These are phyloP conservation scores for Salvia miltiorrhiza DNA, from an alignment of 257 asterid species.

Conservation along the genomic window DNA sequence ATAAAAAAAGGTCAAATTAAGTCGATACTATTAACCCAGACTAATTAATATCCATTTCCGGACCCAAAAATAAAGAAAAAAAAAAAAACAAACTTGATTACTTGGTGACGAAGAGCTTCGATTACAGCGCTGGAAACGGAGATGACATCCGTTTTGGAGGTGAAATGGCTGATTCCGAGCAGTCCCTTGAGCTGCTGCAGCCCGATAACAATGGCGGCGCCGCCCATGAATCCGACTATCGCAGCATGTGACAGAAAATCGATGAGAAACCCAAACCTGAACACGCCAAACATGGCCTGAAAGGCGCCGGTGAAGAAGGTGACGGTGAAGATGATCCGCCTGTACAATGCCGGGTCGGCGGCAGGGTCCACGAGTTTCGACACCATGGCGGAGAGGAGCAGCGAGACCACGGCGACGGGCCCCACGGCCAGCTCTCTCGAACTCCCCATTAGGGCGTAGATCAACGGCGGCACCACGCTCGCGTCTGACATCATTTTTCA, in stretches of 20 bases:
- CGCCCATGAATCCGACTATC: slow-evolving; percentile 84
- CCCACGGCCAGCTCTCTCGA: slow-evolving; percentile 64
- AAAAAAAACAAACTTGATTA: not conserved
- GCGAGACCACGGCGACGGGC: slow-evolving; percentile 56
- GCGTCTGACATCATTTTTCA: slow-evolving; percentile 27
- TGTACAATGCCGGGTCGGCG: slow-evolving; percentile 34
- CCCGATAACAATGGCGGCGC: slow-evolving; percentile 83
- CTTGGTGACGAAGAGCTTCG: slow-evolving; percentile 49
- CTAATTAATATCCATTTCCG: not conserved
- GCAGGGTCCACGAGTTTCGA: slow-evolving; percentile 41
- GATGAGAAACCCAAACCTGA: slow-evolving; percentile 77
- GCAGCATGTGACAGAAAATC: slow-evolving; percentile 91
- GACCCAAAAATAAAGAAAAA: too few relatives aligned
- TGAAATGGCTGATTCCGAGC: slow-evolving; percentile 58
- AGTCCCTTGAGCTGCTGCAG: slow-evolving; percentile 77
- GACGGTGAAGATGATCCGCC: slow-evolving; percentile 45
- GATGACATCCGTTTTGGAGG: slow-evolving; percentile 60
- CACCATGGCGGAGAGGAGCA: slow-evolving; percentile 46
- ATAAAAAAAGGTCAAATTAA: too few relatives aligned
- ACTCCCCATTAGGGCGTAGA: slow-evolving; percentile 57
- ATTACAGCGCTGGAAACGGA: slow-evolving; percentile 54
- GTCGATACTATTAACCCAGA: too few relatives aligned
- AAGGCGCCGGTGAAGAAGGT: slow-evolving; percentile 55
- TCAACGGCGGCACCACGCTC: slow-evolving; percentile 56
- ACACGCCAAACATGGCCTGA: slow-evolving; percentile 43